These are phyloP conservation scores for Asterionellopsis glacialis DNA, from an alignment of 108 stramenopile species.

Conservation along the genomic window DNA sequence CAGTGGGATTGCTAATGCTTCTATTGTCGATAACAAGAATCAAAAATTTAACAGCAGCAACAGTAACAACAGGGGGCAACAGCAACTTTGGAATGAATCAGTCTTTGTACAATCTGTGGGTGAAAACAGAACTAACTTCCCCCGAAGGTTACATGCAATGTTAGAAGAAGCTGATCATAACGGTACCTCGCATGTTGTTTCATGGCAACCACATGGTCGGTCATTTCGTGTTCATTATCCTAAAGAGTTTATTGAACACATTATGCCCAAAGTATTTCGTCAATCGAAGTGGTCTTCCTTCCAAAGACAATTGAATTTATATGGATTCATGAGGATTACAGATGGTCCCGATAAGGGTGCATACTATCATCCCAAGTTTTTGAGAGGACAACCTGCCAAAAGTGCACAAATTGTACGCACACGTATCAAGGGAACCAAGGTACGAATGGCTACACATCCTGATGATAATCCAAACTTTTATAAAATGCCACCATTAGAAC, in stretches of 20 bases:
- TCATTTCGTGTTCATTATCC: conserved; percentile 62
- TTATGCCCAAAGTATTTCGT: conserved; percentile 78
- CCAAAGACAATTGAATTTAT: conserved; percentile 66
- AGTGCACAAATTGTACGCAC: conserved; percentile 22
- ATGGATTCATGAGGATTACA: conserved; percentile 70
- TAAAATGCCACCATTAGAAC: background rate
- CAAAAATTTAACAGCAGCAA: too few species aligned
- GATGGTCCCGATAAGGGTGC: conserved; percentile 28
- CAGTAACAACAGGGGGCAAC: too few species aligned
- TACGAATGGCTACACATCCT: conserved; percentile 21
- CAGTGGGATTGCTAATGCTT: too few species aligned
- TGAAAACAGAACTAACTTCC: background rate
- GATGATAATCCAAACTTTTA: background rate
- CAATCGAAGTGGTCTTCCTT: conserved; percentile 33
- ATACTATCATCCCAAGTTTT: conserved; percentile 35
- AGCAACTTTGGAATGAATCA: too few species aligned
- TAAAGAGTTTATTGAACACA: conserved; percentile 37
- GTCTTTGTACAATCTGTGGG: too few species aligned
- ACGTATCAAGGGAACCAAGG: conserved; percentile 72
- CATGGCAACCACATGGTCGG: conserved; percentile 52
- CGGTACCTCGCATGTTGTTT: conserved; percentile 24
- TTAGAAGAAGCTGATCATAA: background rate
- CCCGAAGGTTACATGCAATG: background rate
- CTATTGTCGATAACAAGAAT: too few species aligned
- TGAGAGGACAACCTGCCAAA: conserved; percentile 23